Evolutionary conservation across 495 filamentous ascomycete genomes (phyloP).

Genomic region (Sordaria brevicollis): DNA sequence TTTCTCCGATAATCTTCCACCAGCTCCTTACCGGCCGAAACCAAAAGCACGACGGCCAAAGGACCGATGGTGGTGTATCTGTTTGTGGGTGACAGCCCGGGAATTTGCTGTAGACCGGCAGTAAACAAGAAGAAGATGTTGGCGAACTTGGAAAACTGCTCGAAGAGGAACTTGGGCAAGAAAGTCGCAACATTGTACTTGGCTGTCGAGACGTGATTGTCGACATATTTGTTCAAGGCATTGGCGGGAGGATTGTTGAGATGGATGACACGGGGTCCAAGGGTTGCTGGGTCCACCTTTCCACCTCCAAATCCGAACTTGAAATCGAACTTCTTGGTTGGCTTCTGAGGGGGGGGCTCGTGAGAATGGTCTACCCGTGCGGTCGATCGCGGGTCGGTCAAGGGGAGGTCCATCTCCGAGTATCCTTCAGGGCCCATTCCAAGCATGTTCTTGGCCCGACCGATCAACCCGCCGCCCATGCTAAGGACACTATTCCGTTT

Average conservation of each 20-base stretch:
- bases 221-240: conserved; percentile 72
- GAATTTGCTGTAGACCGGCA: conserved; percentile 89
- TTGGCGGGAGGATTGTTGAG: conserved; percentile 98
- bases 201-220: conserved; percentile 94
- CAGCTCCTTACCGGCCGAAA: conserved; percentile 90
- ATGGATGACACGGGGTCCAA: conserved; percentile 88
- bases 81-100: conserved; percentile 89
- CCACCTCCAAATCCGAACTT: conserved; percentile 89
- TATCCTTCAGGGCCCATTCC: conserved; percentile 80
- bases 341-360: conserved; percentile 25
- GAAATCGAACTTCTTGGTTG: conserved; percentile 60
- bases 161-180: conserved; percentile 92
- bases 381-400: conserved; percentile 61
- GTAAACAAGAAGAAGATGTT: conserved; percentile 99
- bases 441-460: conserved; percentile 77
- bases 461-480: conserved; percentile 77
- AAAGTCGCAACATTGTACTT: conserved; percentile 98
- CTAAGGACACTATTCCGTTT: conserved; percentile 81
- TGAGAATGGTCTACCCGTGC: conserved; percentile 16
- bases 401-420: conserved; percentile 94
- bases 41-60: conserved; percentile 74
- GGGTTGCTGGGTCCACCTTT: conserved; percentile 76
- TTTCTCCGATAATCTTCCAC: conserved; percentile 91
- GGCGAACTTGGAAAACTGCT: conserved; percentile 98
- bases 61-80: conserved; percentile 92